Evolutionary conservation across 1,284 basidiomycete genomes (phyloP).

Genomic region (Sporisorium exsertum): DNA sequence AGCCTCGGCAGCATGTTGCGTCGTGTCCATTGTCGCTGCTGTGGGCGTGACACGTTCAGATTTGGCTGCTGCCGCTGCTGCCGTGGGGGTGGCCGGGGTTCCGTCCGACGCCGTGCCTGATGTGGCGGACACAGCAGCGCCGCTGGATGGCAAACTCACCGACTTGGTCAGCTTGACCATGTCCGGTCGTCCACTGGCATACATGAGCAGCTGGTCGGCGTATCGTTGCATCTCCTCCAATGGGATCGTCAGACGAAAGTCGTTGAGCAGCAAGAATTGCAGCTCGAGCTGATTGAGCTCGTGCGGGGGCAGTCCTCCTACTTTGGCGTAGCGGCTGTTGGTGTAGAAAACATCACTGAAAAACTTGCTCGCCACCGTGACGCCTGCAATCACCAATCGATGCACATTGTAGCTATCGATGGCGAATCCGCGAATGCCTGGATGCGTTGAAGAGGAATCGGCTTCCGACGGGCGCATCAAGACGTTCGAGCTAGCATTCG

Average conservation of each 20-base stretch:
- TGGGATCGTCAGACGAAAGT: slow-evolving; percentile 89
- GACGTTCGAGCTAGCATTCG: background rate
- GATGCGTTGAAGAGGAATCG: slow-evolving; percentile 27
- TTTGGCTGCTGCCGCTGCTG: background rate
- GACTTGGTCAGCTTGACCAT: slow-evolving; percentile 36
- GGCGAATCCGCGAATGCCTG: slow-evolving; percentile 77
- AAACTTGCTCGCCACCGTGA: slow-evolving; percentile 98
- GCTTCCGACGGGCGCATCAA: slow-evolving; percentile 15
- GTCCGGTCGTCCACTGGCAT: slow-evolving; percentile 61
- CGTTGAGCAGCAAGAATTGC: slow-evolving; percentile 94
- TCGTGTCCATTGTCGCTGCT: background rate
- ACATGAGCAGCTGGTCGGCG: slow-evolving; percentile 83
- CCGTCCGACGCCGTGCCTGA: background rate
- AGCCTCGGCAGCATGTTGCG: too few relatives aligned
- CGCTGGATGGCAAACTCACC: background rate
- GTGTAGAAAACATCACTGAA: slow-evolving; percentile 99
- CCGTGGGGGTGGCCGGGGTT: background rate
- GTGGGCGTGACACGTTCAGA: background rate
- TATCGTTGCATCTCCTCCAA: slow-evolving; percentile 93
- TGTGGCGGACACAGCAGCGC: background rate
- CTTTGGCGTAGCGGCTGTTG: slow-evolving; percentile 98
- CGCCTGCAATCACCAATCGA: slow-evolving; percentile 92
- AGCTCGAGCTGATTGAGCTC: slow-evolving; percentile 97
- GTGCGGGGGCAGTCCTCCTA: slow-evolving; percentile 90
- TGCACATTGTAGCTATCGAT: slow-evolving; percentile 98